phyloP scores from a whole-genome alignment of 2,329 filamentous ascomycete species.

The Pestalotiopsis sp. region DNA sequence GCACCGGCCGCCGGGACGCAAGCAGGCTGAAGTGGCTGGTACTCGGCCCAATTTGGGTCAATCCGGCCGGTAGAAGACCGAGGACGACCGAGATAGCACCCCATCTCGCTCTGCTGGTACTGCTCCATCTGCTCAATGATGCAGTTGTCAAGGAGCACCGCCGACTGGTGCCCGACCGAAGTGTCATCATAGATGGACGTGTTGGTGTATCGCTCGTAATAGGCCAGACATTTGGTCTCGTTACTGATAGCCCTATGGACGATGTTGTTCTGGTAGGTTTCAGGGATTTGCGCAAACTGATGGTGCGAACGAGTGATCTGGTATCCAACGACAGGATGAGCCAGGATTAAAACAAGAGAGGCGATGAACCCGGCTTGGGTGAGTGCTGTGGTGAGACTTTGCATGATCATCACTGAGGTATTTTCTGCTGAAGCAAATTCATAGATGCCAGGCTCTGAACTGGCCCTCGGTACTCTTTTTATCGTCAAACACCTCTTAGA shows the following conservation, averaged over 20 bases:
- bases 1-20: not conserved
- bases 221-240: not conserved
- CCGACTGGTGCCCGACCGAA: not conserved
- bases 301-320: not conserved
- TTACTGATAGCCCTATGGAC: not conserved
- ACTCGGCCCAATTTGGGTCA: not conserved
- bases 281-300: not conserved
- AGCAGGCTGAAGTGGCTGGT: not conserved
- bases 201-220: not conserved
- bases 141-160: constrained; percentile 1
- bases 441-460: not conserved
- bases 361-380: not conserved
- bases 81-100: not conserved
- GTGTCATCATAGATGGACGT: not conserved
- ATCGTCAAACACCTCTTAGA: not conserved
- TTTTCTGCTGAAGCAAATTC: not conserved
- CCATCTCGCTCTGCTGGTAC: not conserved
- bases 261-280: not conserved
- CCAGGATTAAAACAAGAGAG: not conserved
- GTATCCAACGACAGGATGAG: not conserved
- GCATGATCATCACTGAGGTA: not conserved
- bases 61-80: not conserved
- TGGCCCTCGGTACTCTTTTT: not conserved
- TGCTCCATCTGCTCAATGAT: not conserved
- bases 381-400: not conserved